Evolutionary conservation across 2,329 filamentous ascomycete species (phyloP), one percentile per base, ranked within the genome.

Genomic region (Lasiodiplodia citricola): DNA sequence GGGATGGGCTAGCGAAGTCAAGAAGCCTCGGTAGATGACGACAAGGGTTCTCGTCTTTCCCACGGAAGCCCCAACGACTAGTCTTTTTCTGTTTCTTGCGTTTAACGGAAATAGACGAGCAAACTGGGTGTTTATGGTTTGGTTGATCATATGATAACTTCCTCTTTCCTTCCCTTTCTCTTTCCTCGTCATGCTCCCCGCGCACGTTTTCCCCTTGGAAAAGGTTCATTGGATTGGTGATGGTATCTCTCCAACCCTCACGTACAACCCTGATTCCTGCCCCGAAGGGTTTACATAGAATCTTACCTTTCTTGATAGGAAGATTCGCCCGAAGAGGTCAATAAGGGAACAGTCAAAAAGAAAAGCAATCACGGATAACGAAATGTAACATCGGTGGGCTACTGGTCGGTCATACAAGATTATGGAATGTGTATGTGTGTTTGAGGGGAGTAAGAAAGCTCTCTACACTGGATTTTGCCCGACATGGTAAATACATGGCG

Each of bases 1-100:
- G 67, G 95, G 95, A 3, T 98, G 95, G 95, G 90, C 93, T 10
- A 90, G 86, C 51, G 95, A 98, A 83, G 87, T 97, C 47, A 85
- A 85, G 75, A 95, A 96, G 85, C 67, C 57, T 31, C 67, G 67
- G 50, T 68, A 67, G 38, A 68, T n/a, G 67, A 51, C 35, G 18
- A 51, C 23, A 31, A 60, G 56, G 44, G 25, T 44, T 66, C 38
- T 66, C n/a, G 35, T 57, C 5, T 14, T 50, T 37, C 21, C 54
- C 37, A 35, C 16, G 47, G 37, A 41, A 64, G 60, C 55, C 51
- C 55, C 54, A 66, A 55, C 47, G 54, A 63, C 41, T 63, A 60
- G 65, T 67, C 65, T 67, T 58, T 66, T 58, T 56, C 55, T 47
- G 54, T 47, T 51, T 35, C 37, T 37, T 67, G 54, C 54, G 51